Conservation (phyloP, 805 yeast species). For the Barnettozyma wickerhamii region DNA sequence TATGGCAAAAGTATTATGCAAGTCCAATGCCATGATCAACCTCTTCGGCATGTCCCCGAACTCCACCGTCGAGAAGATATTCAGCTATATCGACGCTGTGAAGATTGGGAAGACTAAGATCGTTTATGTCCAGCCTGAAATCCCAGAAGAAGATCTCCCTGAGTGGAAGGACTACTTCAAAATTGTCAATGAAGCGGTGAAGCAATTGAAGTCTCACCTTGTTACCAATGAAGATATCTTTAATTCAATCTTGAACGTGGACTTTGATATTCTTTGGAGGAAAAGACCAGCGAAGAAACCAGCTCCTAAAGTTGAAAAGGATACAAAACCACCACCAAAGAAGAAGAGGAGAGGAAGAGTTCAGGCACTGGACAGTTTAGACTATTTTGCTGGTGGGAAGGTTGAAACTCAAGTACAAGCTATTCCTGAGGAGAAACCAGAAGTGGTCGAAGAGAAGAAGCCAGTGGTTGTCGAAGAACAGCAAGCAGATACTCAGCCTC, state of each 20-base stretch:
- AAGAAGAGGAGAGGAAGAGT: conserved; percentile 20
- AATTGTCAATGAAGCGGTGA: conserved; percentile 16
- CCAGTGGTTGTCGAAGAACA: conserved; percentile 1
- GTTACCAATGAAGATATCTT: conserved; percentile 27
- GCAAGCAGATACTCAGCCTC: conserved; percentile 1
- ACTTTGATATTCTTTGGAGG: conserved; percentile 11
- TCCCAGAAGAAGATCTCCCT: conserved; percentile 1
- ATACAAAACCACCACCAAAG: conserved; percentile 10
- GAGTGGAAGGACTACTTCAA: conserved; percentile 1
- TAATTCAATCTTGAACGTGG: conserved; percentile 20
- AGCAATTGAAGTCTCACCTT: conserved; percentile 17
- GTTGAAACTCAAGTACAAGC: conserved; percentile 5
- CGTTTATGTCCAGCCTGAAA: conserved; percentile 17
- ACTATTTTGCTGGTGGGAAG: conserved; percentile 37
- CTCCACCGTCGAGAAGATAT: not conserved
- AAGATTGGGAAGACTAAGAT: not conserved
- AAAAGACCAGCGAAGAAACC: conserved; percentile 10
- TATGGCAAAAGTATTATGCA: conserved; percentile 21
- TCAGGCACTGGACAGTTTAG: conserved; percentile 31
- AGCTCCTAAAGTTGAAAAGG: not conserved
- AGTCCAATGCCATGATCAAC: not conserved
- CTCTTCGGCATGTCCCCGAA: not conserved
- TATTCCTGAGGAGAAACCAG: conserved; percentile 1
- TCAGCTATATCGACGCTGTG: conserved; percentile 1
- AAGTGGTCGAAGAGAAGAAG: not conserved